Conservation (phyloP, 2,329 filamentous ascomycete species). For the Gyromitra esculenta region DNA sequence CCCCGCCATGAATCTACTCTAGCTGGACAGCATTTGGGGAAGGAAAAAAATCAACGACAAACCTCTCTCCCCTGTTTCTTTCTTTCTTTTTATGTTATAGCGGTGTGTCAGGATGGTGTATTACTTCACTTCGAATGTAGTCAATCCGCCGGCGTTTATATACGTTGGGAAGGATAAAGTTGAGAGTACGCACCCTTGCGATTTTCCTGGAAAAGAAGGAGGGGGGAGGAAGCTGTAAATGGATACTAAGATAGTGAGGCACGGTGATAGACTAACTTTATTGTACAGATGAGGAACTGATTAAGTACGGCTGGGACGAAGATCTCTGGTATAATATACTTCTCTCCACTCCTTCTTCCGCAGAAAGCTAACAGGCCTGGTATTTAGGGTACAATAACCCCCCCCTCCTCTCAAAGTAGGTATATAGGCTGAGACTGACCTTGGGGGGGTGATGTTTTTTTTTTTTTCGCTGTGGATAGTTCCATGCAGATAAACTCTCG, state of each 20-base stretch:
- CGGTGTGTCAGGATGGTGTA: constrained; percentile 75
- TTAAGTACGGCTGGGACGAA: constrained; percentile 91
- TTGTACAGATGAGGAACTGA: constrained; percentile 88
- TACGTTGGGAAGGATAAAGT: constrained; percentile 99
- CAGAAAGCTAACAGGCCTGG: neutral
- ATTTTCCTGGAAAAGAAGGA: too few species aligned
- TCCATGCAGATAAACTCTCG: constrained; percentile 97
- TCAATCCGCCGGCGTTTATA: constrained; percentile 83
- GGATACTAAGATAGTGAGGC: neutral
- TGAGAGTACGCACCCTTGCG: constrained; percentile 75
- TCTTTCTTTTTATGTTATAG: constrained; percentile 14
- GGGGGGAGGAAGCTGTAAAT: too few species aligned
- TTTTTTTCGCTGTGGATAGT: constrained; percentile 66
- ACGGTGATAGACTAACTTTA: neutral
- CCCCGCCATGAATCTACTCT: constrained; percentile 11
- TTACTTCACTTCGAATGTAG: constrained; percentile 89
- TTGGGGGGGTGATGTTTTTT: too few species aligned
- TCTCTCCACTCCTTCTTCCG: neutral
- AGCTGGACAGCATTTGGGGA: neutral
- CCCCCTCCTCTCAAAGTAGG: neutral
- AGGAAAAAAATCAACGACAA: neutral
- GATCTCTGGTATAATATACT: constrained; percentile 76
- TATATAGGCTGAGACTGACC: neutral
- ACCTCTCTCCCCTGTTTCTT: constrained; percentile 7
- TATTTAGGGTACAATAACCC: constrained; percentile 17